These are phyloP conservation scores for Aspergillus sp. DNA, from an alignment of 2,329 filamentous ascomycete species.

Conservation along the genomic window DNA sequence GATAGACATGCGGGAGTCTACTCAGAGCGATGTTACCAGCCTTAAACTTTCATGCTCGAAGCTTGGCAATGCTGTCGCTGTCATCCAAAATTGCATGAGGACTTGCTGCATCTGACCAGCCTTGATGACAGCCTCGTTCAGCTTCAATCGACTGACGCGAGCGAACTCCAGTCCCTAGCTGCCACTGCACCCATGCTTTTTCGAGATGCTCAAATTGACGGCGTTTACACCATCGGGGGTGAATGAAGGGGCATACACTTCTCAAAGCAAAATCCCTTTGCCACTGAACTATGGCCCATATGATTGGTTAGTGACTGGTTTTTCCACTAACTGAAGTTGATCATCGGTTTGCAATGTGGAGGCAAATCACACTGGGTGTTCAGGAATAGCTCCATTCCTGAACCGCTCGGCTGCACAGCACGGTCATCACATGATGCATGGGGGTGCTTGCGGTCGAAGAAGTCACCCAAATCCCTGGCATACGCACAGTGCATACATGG, in stretches of 20 bases:
- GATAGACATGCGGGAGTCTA: neutral
- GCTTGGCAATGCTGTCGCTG: too few relatives aligned
- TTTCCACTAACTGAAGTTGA: neutral
- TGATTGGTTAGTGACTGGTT: neutral
- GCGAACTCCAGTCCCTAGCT: neutral
- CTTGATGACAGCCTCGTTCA: neutral
- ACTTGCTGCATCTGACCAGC: neutral
- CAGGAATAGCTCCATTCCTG: neutral
- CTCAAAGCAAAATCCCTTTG: neutral
- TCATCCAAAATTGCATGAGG: too few relatives aligned
- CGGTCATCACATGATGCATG: neutral
- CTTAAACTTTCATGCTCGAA: neutral
- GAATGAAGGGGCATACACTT: neutral
- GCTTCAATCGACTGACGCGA: neutral
- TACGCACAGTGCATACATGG: neutral
- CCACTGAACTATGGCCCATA: neutral
- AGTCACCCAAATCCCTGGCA: neutral
- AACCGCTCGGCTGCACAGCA: neutral
- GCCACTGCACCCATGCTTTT: neutral
- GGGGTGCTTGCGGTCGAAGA: neutral
- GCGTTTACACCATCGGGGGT: neutral
- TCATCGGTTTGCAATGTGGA: neutral
- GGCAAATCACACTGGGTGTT: neutral
- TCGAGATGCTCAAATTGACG: neutral
- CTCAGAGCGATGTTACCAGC: neutral